Conservation (phyloP, 306 rosid species). For the Casuarina cunninghamiana region DNA sequence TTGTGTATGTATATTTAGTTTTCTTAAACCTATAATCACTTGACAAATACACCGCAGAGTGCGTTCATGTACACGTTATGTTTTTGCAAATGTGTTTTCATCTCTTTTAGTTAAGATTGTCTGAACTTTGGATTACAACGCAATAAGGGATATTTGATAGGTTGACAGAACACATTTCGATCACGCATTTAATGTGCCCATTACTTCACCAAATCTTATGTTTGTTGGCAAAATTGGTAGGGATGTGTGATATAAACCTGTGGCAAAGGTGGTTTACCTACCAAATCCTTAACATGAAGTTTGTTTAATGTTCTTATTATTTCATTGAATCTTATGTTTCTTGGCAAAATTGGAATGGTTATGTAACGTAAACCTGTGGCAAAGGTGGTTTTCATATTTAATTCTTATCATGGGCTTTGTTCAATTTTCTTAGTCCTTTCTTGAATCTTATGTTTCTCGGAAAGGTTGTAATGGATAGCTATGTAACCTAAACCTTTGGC, state of each 20-base stretch:
- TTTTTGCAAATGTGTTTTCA: not conserved
- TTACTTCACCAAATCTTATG: not conserved
- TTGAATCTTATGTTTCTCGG: no score
- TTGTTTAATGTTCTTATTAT: not conserved
- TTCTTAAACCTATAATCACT: no score
- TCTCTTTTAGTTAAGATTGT: not conserved
- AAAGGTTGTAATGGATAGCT: no score
- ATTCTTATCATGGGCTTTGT: not conserved
- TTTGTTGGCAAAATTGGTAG: no score
- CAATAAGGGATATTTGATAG: not conserved
- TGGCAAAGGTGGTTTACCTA: no score
- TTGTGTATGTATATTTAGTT: no score
- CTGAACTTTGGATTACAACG: not conserved
- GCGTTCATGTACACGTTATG: no score
- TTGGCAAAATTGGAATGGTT: not conserved
- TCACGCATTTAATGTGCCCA: not conserved
- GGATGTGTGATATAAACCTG: no score
- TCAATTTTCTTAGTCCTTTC: no score
- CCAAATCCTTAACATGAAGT: no score
- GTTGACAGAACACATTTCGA: not conserved
- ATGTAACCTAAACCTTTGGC: not conserved
- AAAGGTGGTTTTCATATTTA: not conserved
- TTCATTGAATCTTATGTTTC: not conserved
- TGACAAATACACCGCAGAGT: no score
- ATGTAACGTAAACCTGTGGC: not conserved